Evolutionary conservation across 2,329 filamentous ascomycete species (phyloP), one percentile per base, ranked within the genome.

Genomic region (Aspergillus eucalypticola): DNA sequence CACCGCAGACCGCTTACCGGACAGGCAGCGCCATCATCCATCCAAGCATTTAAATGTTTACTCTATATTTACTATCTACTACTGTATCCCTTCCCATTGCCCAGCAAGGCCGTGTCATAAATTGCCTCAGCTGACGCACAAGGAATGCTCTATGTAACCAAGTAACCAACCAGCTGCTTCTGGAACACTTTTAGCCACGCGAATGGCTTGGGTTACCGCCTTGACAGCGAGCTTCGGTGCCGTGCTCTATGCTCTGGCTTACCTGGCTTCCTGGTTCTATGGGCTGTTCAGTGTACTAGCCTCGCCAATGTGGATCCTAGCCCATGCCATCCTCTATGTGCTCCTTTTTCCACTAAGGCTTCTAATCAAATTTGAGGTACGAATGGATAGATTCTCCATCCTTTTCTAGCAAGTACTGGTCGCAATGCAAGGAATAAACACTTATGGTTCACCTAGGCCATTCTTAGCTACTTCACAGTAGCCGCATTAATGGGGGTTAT

Each of bases 401-500:
- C 46, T 51, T 2, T 2, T 25, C 11, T 8, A 44, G 41, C 41
- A 44, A 10, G 17, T 21, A 29, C 7, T 35, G 41, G 23, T 39
- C 25, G 8, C 23, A 29, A 13, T 8, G n/a, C 8, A 15, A 35
- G 11, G 13, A 15, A 25, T 27, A 5, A 44, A 17, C 10, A 11
- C 38, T 49, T 23, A 48, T 21, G 13, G 41, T 42, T 53, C 13
- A 32, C 48, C 15, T 58, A 82, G 80, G 76, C 76, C 51, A 60
- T 80, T 19, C 73, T 75, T 56, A 82, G 83, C 69, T 88, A 83
- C 68, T 80, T 92, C 50, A 87, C 86, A 52, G 83, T 87, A 23
- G 91, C 90, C 7, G 82, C 85, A 32, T 74, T 90, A 17, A 81
- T 91, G 55, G 91, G 91, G n/a, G 76, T 88, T 55, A 54, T 85